Base-by-base conservation (phyloP, 768 basidiomycete genomes). In the Exidia glandulosa region DNA sequence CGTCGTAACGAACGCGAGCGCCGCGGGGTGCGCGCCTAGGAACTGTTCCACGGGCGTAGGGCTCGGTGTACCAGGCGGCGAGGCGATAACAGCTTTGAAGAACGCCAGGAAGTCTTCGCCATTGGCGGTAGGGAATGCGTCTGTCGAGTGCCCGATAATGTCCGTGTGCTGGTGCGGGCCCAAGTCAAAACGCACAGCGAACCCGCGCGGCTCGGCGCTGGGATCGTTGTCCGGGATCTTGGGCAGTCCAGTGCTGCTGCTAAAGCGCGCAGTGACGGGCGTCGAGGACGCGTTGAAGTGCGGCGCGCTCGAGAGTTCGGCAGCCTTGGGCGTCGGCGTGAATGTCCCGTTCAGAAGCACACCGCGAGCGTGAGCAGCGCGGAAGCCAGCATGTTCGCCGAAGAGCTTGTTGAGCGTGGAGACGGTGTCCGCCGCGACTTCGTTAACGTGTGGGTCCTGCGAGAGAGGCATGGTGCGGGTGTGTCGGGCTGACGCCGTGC, bases 81-180 rank as follows among this genome's bases (percentile, higher is more conserved):
- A 27, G 19, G 27, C 56, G 27, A 58, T 32, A 4, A 58, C 47
- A 5, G 65, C 63, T 1, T 61, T n/a, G 32, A 63, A 37, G 59
- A 66, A 62, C 16, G 57, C 63, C 19, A 62, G 59, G 57, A 62
- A 61, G 14, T 64, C 65, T 3, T 30, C 59, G 33, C 63, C 65
- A 6, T 59, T 64, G 34, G 57, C 56, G 1, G 50, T 54, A 10
- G 65, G 65, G 63, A 66, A 66, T 14, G 55, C 58, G 30, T 59
- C 59, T 2, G 63, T 61, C 13, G 61, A 60, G 33, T 66, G 65
- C 25, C 62, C 52, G 62, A 66, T 54, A 61, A 66, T 66, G 57
- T 66, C 65, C n/a, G 65, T 66, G 57, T 66, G 65, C 14, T 19
- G 27, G 23, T 57, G 58, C 14, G 58, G 34, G 25, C 56, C 63